Evolutionary conservation across 805 yeast genomes (phyloP), one percentile per base, ranked within the genome.

Genomic region (Hermanozyma aechmeae): DNA sequence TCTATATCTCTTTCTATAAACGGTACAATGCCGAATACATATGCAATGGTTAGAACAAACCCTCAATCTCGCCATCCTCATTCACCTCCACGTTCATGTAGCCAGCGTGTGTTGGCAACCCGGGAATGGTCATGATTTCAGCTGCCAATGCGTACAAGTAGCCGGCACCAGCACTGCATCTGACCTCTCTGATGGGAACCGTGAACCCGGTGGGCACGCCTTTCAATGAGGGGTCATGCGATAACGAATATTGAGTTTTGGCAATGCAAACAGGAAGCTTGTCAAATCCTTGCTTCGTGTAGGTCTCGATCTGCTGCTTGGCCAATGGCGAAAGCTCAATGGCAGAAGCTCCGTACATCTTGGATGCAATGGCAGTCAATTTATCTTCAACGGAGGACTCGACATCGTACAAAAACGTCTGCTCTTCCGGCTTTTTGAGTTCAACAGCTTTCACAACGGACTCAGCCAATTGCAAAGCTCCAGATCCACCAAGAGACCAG

Each of bases 81-180:
- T 81, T 76, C 31, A 89, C 92, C 58, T 89, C 98, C 34, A 89
- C 96, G 50, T 87, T 83, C 95, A 89, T 84, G 66, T 82, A 89
- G 15, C 97, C 97, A 44, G 93, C 81, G 53, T 83, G 87, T 7
- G 97, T 89, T 32, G 96, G 93, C 50, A 89, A 66, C 36, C 98
- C 98, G 16, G 98, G 98, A 45, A 89, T 87, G 16, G 98, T 89
- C 79, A 81, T 86, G 48, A 89, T 89, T 58, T 89, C 95, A 32
- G 94, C 96, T 12, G 96, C 96, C 45, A 89, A 69, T 2, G 97
- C 97, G 51, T 89, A 92, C 51, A 89, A 68, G 60, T 89, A 89
- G 7, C 96, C 96, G 27, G 96, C 97, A 58, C 98, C 98, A 32
- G 84, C 83, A 21, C 95, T 80, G 23, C 89, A 87, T 58, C 94